Evolutionary conservation across 257 asterid genomes (phyloP), one percentile per base, ranked within the genome.

Genomic region (Lithospermum erythrorhizon): DNA sequence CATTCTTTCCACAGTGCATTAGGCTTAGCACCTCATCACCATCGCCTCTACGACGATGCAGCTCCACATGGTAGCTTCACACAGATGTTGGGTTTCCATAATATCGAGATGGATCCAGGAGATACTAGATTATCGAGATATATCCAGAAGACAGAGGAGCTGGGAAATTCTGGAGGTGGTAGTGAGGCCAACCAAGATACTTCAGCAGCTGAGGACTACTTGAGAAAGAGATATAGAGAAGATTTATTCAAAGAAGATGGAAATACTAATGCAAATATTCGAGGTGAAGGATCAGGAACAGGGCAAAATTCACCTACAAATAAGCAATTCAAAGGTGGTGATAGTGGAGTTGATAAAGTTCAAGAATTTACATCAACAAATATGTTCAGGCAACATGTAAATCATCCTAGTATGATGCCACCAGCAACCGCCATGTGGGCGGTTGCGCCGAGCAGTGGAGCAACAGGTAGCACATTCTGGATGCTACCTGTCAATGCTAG

Each of bases 71-170:
- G 49, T 10, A 56, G 75, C 23, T 83, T 76, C 63, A 63, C 96
- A 0, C 88, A 82, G 1, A 81, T 88, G 94, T 58, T 85, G 68
- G 96, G 95, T 20, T 88, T 85, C 62, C 96, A 82, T 7, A 72
- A 60, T 15, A 74, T 54, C 2, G 70, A 62, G 9, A 80, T 35
- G 13, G 14, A 35, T 35, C 45, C 45, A 27, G 7, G 5, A 27
- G 32, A 27, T 27, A 27, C 32, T 3, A 3, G 32, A 27, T 0
- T 27, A 27, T 27, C 32, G 32, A 27, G 6, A 27, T 27, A 27
- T 27, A 27, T 65, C 67, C 90, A 76, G 52, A 75, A 79, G 16
- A 21, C 82, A 0, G 84, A 77, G 1, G 56, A 70, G 21, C 52
- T 75, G 25, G 68, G 81, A 6, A 74, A 63, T 49, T 78, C 71